Evolutionary conservation across 768 basidiomycete genomes (phyloP).

Genomic region (Pisolithus tinctorius): DNA sequence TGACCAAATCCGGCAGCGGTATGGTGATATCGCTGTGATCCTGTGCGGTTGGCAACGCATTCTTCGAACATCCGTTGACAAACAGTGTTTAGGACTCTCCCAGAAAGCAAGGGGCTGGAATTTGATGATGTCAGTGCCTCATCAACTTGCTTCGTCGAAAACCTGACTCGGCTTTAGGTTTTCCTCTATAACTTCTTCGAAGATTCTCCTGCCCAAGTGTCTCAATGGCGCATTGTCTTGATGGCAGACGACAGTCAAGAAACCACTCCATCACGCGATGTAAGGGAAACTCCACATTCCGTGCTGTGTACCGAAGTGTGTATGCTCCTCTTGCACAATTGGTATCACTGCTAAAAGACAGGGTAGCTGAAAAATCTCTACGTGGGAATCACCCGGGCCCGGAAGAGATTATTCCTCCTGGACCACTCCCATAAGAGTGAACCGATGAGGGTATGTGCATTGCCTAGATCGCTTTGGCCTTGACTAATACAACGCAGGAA

Average conservation of each 20-base stretch:
- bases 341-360: not conserved
- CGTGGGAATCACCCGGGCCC: conserved; percentile 66
- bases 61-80: not conserved
- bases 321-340: not conserved
- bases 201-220: conserved; percentile 43
- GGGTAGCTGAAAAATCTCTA: conserved; percentile 59
- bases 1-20: conserved; percentile 38
- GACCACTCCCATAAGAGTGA: conserved; percentile 52
- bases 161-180: conserved; percentile 38
- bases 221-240: conserved; percentile 57
- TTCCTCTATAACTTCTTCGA: conserved; percentile 71
- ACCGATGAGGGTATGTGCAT: conserved; percentile 46
- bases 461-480: conserved; percentile 16
- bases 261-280: conserved; percentile 30
- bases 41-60: conserved; percentile 34
- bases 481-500: conserved; percentile 32
- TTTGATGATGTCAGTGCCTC: conserved; percentile 13
- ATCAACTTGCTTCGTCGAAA: too few relatives aligned
- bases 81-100: conserved; percentile 19
- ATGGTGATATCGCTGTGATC: conserved; percentile 54
- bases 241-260: conserved; percentile 28
- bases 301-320: conserved; percentile 53
- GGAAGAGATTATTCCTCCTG: conserved; percentile 63
- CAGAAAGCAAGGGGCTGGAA: conserved; percentile 27
- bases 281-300: conserved; percentile 43